Base-by-base conservation (phyloP, 1,284 basidiomycete genomes). In the Vanrija sp. region DNA sequence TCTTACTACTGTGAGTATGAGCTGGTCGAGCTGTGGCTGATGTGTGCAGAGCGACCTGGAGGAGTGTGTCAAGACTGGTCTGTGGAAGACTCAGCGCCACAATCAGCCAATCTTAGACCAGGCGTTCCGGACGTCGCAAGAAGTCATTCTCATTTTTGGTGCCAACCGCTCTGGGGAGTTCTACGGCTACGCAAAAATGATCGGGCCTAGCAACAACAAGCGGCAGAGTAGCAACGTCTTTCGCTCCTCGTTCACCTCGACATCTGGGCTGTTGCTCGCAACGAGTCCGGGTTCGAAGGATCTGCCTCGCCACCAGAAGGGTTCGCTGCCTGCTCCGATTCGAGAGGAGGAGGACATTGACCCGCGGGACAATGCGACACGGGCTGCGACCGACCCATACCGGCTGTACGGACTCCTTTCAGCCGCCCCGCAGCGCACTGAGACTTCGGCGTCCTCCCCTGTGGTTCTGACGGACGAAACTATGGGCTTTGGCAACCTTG, bases 11-110 rank as follows among this genome's bases (percentile, higher is more conserved):
- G 90, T 89, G 72, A 65, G 81, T 65, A 14, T 14, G 10, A 19
- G 26, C 26, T 26, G 40, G 16, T 23, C 23, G 34, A 52, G 21
- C 6, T 12, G 25, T 8, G 5, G 45, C 50, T 58, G 43, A 71
- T 40, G 58, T 34, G 9, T 55, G 49, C 66, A 91, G 86, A 83
- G 82, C 61, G 91, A 96, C 71, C 79, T 97, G 63, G 87, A 93
- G 63, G 79, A 89, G 25, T 92, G 90, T 64, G 85, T 92, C n/a
- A 79, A 87, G 71, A 83, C 82, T 8, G 87, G 89, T 1, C 62
- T 87, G 0, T 98, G 95, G 94, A 87, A 88, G 38, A 98, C 94
- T 0, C 95, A 98, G 74, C 82, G 82, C 56, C 94, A 98, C 77
- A 98, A 97, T 67, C 93, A 97, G 74, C 82, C 83, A 5, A 84